Evolutionary conservation across 2,329 filamentous ascomycete genomes (phyloP).

Genomic region (Paramyrothecium roridum): DNA sequence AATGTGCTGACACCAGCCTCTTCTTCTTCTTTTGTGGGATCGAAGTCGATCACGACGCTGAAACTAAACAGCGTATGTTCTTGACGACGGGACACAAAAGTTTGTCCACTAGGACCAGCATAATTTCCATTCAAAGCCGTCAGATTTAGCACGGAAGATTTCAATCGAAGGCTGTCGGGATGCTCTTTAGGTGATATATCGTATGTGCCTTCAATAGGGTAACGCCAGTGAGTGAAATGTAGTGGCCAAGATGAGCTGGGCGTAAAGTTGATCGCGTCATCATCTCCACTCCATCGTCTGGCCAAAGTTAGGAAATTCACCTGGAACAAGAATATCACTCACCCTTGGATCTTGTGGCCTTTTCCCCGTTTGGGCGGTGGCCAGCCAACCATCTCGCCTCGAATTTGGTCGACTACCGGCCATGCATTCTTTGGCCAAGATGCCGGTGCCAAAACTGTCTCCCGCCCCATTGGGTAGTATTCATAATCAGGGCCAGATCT

Average conservation of each 20-base stretch:
- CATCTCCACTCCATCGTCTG: neutral
- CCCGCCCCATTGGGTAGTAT: slow-evolving; percentile 50
- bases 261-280: neutral
- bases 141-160: neutral
- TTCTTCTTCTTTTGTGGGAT: neutral
- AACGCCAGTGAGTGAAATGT: neutral
- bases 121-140: neutral
- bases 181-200: neutral
- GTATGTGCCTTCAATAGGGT: neutral
- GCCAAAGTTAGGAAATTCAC: too few species aligned
- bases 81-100: neutral
- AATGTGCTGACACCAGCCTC: neutral
- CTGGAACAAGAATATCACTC: neutral
- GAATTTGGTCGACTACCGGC: slow-evolving; percentile 30
- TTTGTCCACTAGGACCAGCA: neutral
- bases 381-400: neutral
- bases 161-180: neutral
- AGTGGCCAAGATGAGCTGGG: neutral
- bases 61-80: neutral
- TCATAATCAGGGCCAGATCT: slow-evolving; percentile 17
- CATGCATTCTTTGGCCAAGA: slow-evolving; percentile 42
- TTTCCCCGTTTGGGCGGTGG: neutral
- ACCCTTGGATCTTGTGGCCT: neutral
- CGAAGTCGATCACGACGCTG: neutral
- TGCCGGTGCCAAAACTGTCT: slow-evolving; percentile 44